phyloP scores from a whole-genome alignment of 2,329 filamentous ascomycete genomes.

The Penicillium sp. region DNA sequence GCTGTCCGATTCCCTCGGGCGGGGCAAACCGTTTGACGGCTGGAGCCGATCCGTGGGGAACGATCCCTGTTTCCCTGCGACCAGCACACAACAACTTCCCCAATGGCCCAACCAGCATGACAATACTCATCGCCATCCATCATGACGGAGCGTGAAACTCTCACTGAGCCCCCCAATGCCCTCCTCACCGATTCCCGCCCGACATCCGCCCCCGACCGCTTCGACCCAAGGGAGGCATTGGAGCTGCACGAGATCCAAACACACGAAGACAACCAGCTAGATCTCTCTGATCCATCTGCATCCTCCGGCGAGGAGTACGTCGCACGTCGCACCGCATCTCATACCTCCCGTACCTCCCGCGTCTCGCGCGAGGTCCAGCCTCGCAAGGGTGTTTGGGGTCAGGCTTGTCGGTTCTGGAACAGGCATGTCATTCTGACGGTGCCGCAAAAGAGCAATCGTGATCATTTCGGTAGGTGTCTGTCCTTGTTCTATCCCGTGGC shows the following conservation, averaged over 20 bases:
- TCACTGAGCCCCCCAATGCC: conserved; percentile 7
- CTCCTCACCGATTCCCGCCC: conserved; percentile 12
- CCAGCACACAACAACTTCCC: neutral
- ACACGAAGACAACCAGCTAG: conserved; percentile 25
- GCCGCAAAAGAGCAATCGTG: conserved; percentile 43
- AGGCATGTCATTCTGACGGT: conserved; percentile 51
- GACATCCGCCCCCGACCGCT: conserved; percentile 4
- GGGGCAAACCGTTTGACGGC: conserved; percentile 6
- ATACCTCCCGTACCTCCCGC: conserved; percentile 12
- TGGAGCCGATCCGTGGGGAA: conserved; percentile 17
- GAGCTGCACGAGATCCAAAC: conserved; percentile 36
- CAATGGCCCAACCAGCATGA: neutral
- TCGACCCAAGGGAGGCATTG: conserved; percentile 23
- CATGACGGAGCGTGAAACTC: conserved; percentile 7
- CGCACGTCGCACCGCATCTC: conserved; percentile 27
- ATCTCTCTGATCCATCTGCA: conserved; percentile 29
- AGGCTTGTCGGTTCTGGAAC: conserved; percentile 79
- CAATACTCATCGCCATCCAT: neutral
- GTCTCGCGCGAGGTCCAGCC: conserved; percentile 5
- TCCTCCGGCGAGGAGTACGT: conserved; percentile 37
- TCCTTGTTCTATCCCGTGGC: neutral
- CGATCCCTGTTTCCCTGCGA: neutral
- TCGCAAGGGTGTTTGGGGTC: conserved; percentile 58
- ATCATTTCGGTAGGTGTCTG: conserved; percentile 42
- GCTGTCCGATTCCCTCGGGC: neutral